Evolutionary conservation across 495 filamentous ascomycete species (phyloP), one percentile per base, ranked within the genome.

Genomic region (Cryomyces minteri): DNA sequence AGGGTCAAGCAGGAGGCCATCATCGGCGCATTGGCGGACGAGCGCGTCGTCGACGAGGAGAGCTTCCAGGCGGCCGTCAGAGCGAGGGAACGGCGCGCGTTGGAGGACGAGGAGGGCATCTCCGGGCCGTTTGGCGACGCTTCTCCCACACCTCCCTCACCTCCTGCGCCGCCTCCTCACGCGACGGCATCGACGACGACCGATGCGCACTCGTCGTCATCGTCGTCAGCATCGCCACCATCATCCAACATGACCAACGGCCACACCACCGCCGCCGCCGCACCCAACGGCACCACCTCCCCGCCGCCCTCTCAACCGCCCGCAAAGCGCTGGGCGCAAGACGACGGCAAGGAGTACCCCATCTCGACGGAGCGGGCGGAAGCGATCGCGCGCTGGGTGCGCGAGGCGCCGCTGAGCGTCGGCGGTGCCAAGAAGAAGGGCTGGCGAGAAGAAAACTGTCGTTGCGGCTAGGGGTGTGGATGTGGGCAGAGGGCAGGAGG

Each of bases 291-390:
- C 8, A 8, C 8, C 5, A 12, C 34, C 34, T 31, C 42, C 12
- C 12, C 50, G 31, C 39, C 53, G 14, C 18, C 18, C 18, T 25
- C 18, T 2, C n/a, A 48, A 40, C 69, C 70, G 8, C 18, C 18
- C 18, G 18, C 18, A 25, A 77, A 78, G 48, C 57, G 76, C 5
- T 79, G 78, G 76, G 73, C 76, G 8, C 68, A 73, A 43, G 73
- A 76, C 37, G 74, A 77, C 47, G 74, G 69, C 4, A 73, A 69
- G 54, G 80, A 84, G 48, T 81, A 80, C 56, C 73, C 75, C 0
- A 74, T 82, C 50, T 65, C 69, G 4, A 82, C 77, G 5, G 79
- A 82, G 44, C 67, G 82, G 34, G 82, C 81, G 0, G 67, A 72
- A 38, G 71, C 71, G 32, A 67, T 87, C 41, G 71, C 75, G 4